These are phyloP conservation scores for Paecilomyces dactylethromorphus DNA, from an alignment of 2,329 filamentous ascomycete genomes.

Conservation along the genomic window DNA sequence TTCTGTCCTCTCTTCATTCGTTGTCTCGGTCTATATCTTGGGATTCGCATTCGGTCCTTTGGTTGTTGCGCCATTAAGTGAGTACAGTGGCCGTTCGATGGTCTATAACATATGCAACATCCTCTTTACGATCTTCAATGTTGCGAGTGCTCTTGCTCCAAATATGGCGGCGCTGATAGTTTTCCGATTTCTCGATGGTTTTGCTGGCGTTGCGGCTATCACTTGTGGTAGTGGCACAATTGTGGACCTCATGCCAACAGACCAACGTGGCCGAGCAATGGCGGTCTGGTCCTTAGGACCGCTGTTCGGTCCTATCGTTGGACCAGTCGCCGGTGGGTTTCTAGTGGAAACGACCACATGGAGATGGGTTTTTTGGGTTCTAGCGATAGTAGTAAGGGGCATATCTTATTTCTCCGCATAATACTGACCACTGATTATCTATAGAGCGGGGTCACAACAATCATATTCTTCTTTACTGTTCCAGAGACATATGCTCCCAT, in stretches of 20 bases:
- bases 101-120: slow-evolving; percentile 52
- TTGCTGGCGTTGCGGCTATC: slow-evolving; percentile 56
- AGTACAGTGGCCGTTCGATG: slow-evolving; percentile 57
- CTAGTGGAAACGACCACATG: slow-evolving; percentile 33
- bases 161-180: slow-evolving; percentile 48
- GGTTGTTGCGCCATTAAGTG: slow-evolving; percentile 52
- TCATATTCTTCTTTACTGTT: slow-evolving; percentile 25
- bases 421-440: not conserved
- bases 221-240: slow-evolving; percentile 41
- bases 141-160: slow-evolving; percentile 58
- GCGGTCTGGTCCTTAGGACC: slow-evolving; percentile 30
- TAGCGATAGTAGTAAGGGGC: slow-evolving; percentile 24
- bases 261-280: slow-evolving; percentile 31
- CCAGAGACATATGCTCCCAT: slow-evolving; percentile 36
- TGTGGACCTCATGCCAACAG: slow-evolving; percentile 30
- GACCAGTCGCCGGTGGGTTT: slow-evolving; percentile 28
- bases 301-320: slow-evolving; percentile 21
- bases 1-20: not conserved
- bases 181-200: slow-evolving; percentile 57
- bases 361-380: slow-evolving; percentile 40
- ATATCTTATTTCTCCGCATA: slow-evolving; percentile 12
- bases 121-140: slow-evolving; percentile 56
- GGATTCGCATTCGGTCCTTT: slow-evolving; percentile 45
- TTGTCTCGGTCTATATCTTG: not conserved
- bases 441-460: slow-evolving; percentile 9